Evolutionary conservation across 2,329 filamentous ascomycete species (phyloP), one percentile per base, ranked within the genome.

Genomic region (Fusarium concolor): DNA sequence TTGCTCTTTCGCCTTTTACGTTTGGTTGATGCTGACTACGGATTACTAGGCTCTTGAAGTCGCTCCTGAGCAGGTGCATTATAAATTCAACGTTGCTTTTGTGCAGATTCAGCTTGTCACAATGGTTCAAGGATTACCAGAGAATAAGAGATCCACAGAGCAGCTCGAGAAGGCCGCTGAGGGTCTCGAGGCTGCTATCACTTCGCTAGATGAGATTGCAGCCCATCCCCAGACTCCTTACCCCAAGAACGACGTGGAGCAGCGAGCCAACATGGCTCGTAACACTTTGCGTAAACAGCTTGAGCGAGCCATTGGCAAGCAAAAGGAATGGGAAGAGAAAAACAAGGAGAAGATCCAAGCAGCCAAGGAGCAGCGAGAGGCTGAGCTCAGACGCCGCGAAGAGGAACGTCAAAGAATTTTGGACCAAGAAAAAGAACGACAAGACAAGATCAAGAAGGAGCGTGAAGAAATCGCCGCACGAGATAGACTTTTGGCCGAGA

Each of bases 41-140:
- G 10, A 46, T n/a, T 20, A 49, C 9, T 31, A 91, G 87, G 93
- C 95, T 26, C 87, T 97, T 18, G 87, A 89, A 56, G 87, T 92
- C 55, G 89, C 92, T 2, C 92, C 94, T 0, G 92, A 96, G 6
- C 93, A 97, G 73, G 86, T 94, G 29, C 93, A 97, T 79, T 93
- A 96, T 79, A 93, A 96, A 78, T 99, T 99, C 86, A 99, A 99
- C 75, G 92, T 99, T 28, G 96, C 96, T 1, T 99, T 97, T 76
- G 93, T 98, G 28, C 96, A 98, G 76, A 96, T 97, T 66, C 94
- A 97, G 78, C 89, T 98, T 55, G 95, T 95, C 20, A 91, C 91
- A 44, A 88, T 92, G 29, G 89, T 97, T 55, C 90, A 93, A 78
- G 85, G 83, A 35, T 83, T 97, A 54, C 84, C 87, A 7, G 93